phyloP scores from a whole-genome alignment of 441 rosid species.

The Geranium incanum region DNA sequence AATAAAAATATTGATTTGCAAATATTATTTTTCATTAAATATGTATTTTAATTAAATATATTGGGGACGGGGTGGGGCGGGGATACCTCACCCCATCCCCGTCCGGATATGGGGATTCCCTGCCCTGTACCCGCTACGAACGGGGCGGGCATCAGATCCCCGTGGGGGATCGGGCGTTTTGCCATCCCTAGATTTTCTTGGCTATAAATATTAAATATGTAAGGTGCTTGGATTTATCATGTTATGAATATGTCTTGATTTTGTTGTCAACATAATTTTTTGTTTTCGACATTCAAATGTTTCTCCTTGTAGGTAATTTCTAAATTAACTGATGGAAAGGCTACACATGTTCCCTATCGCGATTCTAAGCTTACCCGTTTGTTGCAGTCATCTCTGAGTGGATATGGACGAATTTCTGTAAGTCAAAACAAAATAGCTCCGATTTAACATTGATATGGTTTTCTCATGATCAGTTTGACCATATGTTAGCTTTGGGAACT shows the following conservation, averaged over 20 bases:
- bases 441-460: background rate
- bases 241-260: slow-evolving; percentile 2
- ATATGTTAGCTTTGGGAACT: background rate
- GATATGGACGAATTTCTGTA: slow-evolving; percentile 98
- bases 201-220: background rate
- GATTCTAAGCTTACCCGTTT: slow-evolving; percentile 99
- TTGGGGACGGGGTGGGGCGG: no score
- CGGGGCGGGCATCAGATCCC: no score
- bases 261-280: slow-evolving; percentile 12
- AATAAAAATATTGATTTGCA: no score
- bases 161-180: no score
- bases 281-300: slow-evolving; percentile 9
- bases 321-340: slow-evolving; percentile 94
- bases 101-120: no score
- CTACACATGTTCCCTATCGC: slow-evolving; percentile 95
- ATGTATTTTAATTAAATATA: no score
- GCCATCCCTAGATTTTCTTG: background rate
- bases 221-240: slow-evolving; percentile 5
- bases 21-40: no score
- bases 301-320: slow-evolving; percentile 72
- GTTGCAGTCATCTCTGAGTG: slow-evolving; percentile 92
- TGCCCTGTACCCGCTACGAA: no score
- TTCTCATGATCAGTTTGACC: slow-evolving; percentile 4
- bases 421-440: slow-evolving; percentile 28
- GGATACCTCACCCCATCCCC: no score